Base-by-base conservation (phyloP, 2,329 filamentous ascomycete genomes). In the Pseudocercospora pini-densiflorae region DNA sequence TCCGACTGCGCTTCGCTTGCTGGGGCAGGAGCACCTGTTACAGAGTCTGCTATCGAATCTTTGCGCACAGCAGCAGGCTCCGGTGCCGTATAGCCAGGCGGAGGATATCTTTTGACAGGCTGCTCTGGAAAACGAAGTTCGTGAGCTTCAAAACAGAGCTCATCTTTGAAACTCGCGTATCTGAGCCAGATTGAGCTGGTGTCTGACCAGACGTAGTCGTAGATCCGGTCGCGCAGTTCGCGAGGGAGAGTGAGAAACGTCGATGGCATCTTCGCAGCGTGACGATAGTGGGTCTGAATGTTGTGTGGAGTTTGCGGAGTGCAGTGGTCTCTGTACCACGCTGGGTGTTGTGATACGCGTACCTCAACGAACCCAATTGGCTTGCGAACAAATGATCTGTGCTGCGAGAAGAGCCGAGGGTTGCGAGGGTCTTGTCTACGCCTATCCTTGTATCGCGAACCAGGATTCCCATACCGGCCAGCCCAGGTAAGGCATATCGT, bases 161-260 rank as follows among this genome's bases (percentile, higher is more conserved):
- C 24, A 40, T 29, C 27, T 51, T 31, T 47, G 43, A 51, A 61
- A 12, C 40, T 61, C 43, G 58, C 8, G 19, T 33, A 61, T 21
- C 40, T 31, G 24, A 51, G 47, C 40, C 45, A 49, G 40, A 61
- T 10, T 31, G 19, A 29, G 40, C 29, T 61, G 23, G 29, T n/a
- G n/a, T 58, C 54, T 14, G 27, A 29, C 64, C 64, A 66, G 5
- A 66, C 59, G 21, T 43, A 62, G 8, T 68, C 59, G 47, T 67
- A 69, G 7, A 69, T 67, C 9, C 49, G 24, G 19, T 67, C 67
- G 40, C 65, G 65, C 6, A 69, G 24, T n/a, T 67, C 65, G 51
- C 67, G 59, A 14, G 67, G 67, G 4, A 69, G 36, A 5, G 49
- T 55, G 27, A 69, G 24, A 12, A 66, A 33, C 19, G 59, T 53